A percentile compares a stretch with the other conserved stretches of the same genome.
Conservation (phyloP, 345 rosid genomes). For the Bruguiera gymnorhiza region DNA sequence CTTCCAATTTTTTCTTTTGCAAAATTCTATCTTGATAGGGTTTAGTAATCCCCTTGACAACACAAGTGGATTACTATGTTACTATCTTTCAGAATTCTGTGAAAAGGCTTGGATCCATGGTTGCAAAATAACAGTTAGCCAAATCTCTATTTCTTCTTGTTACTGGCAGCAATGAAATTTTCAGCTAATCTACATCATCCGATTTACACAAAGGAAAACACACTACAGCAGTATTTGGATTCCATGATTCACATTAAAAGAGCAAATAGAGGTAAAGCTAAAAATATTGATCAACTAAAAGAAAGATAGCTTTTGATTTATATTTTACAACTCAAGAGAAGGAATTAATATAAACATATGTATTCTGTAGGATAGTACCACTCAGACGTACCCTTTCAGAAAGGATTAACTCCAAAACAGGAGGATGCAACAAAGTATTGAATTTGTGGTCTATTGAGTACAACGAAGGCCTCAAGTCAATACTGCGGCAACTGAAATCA, state of each 20-base stretch:
- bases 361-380: not conserved
- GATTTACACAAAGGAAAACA: too few relatives aligned
- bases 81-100: not conserved
- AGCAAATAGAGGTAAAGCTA: too few relatives aligned
- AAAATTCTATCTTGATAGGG: constrained; percentile 2
- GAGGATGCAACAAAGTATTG: not conserved
- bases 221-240: too few relatives aligned
- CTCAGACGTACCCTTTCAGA: not conserved
- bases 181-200: too few relatives aligned
- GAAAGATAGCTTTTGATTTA: too few relatives aligned
- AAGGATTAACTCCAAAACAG: not conserved
- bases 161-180: too few relatives aligned
- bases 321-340: too few relatives aligned
- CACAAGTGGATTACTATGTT: constrained; percentile 9
- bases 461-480: constrained; percentile 7
- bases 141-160: too few relatives aligned
- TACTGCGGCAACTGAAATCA: not conserved
- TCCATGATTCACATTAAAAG: too few relatives aligned
- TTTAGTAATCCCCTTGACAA: constrained; percentile 25
- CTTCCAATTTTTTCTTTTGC: not conserved
- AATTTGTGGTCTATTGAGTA: not conserved
- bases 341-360: not conserved
- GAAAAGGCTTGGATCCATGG: too few relatives aligned
- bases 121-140: too few relatives aligned
- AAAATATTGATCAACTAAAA: too few relatives aligned